These are phyloP conservation scores for Colletotrichum sp. DNA, from an alignment of 2,329 filamentous ascomycete genomes.

Conservation along the genomic window DNA sequence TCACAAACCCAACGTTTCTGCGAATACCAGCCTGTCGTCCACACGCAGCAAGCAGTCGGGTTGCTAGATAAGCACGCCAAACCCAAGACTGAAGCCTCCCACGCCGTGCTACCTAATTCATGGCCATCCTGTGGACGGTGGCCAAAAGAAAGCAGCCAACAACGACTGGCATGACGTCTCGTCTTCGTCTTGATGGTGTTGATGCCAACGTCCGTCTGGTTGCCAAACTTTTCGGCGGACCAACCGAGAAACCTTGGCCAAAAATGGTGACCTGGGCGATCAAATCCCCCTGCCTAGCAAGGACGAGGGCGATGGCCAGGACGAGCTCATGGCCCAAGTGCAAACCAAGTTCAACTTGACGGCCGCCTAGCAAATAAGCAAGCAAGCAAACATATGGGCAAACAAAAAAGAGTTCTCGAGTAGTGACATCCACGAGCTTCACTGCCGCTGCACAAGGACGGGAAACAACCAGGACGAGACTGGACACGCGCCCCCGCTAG, in stretches of 20 bases:
- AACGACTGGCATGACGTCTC: background rate
- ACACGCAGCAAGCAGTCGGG: background rate
- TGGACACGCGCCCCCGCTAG: background rate
- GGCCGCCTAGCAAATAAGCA: background rate
- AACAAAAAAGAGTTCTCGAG: background rate
- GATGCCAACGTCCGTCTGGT: background rate
- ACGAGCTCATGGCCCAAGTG: constrained; percentile 9
- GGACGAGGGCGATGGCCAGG: background rate
- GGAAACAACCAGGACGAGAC: background rate
- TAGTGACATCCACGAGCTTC: background rate
- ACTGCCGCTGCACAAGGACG: background rate
- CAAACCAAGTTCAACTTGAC: background rate
- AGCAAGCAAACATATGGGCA: background rate
- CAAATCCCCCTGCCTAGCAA: background rate
- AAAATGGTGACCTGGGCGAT: background rate
- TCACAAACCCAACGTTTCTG: background rate
- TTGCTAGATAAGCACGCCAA: background rate
- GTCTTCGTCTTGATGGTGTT: background rate
- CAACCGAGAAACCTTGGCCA: constrained; percentile 10
- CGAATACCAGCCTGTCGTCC: background rate
- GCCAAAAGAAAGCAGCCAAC: background rate
- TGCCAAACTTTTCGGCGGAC: constrained; percentile 4
- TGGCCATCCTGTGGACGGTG: background rate
- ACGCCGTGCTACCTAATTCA: background rate
- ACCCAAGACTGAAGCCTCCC: background rate